Evolutionary conservation across 1,139 yeast genomes (phyloP).

Genomic region (Nakaseomyces nivariensis): DNA sequence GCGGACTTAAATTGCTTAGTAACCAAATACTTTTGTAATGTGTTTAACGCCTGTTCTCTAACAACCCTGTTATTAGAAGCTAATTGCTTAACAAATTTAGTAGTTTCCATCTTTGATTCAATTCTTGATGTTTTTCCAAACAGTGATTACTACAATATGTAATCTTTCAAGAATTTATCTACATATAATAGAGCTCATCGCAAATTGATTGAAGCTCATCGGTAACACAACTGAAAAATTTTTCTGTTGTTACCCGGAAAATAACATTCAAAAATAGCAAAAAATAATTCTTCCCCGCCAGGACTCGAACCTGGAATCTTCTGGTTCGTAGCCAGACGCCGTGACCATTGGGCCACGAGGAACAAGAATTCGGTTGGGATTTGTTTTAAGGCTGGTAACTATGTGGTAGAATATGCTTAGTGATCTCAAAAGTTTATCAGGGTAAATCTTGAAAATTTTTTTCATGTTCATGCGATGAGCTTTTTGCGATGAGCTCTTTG

Average conservation of each 20-base stretch:
- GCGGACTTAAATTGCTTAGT: conserved; percentile 32
- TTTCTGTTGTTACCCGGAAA: neutral
- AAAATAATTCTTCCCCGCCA: conserved; percentile 67
- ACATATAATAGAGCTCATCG: neutral
- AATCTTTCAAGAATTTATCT: too few relatives aligned
- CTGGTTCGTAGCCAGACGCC: conserved; percentile 94
- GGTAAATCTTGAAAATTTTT: neutral
- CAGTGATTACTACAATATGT: too few relatives aligned
- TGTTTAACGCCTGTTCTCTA: conserved; percentile 66
- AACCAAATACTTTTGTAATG: conserved; percentile 51
- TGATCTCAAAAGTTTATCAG: neutral
- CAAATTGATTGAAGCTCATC: neutral
- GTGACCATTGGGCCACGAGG: conserved; percentile 91
- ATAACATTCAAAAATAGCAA: too few relatives aligned
- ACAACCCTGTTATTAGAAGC: conserved; percentile 51
- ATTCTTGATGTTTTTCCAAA: neutral
- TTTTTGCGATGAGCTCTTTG: neutral
- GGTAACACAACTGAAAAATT: neutral
- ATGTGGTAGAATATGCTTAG: too few relatives aligned
- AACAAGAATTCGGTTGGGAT: conserved; percentile 28
- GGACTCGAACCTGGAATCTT: conserved; percentile 94
- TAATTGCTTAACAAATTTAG: conserved; percentile 62
- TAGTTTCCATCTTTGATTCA: conserved; percentile 25
- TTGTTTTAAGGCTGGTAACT: conserved; percentile 4
- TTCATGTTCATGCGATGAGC: neutral